Percentiles rank a stretch among this genome's conserved stretches.
phyloP scores from a whole-genome alignment of 345 rosid species.

The Crucihimalaya himalaica region DNA sequence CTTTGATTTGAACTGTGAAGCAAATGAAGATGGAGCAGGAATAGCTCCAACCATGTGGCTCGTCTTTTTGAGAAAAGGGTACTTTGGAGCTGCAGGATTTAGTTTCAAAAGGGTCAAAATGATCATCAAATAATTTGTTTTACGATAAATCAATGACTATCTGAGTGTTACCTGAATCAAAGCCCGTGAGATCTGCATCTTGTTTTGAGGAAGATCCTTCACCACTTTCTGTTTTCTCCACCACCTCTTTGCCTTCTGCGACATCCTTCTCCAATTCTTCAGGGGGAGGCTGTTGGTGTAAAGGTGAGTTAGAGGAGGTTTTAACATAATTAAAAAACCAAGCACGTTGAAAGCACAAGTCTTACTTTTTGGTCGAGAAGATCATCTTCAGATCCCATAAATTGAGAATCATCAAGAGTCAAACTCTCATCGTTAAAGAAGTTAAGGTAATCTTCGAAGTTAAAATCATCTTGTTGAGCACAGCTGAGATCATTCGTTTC shows the following conservation, averaged over 20 bases:
- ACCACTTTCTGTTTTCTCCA: constrained; percentile 41
- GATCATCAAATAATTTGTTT: not conserved
- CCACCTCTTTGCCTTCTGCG: constrained; percentile 36
- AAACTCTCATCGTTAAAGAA: constrained; percentile 61
- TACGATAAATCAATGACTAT: not conserved
- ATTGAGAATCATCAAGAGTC: constrained; percentile 56
- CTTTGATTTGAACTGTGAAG: constrained; percentile 76
- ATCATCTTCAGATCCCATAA: constrained; percentile 40
- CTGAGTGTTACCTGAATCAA: constrained; percentile 57
- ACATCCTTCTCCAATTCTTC: constrained; percentile 49
- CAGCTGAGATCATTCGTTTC: constrained; percentile 72
- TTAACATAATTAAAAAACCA: not conserved
- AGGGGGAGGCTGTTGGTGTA: constrained; percentile 47
- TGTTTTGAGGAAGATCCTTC: constrained; percentile 65
- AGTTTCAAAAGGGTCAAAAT: constrained; percentile 14
- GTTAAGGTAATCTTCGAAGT: constrained; percentile 70
- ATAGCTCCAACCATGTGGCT: constrained; percentile 77
- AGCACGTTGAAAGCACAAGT: constrained; percentile 2
- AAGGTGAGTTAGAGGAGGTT: constrained; percentile 18
- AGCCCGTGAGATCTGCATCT: constrained; percentile 45
- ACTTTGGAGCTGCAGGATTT: constrained; percentile 53
- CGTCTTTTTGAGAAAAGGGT: constrained; percentile 74
- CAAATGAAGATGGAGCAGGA: constrained; percentile 76
- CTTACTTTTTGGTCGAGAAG: constrained; percentile 47
- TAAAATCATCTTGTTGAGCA: constrained; percentile 55